A percentile compares a stretch with the other conserved stretches of the same genome.
Conservation (phyloP, 2,329 filamentous ascomycete species). For the Tolypocladium guangdongense region DNA sequence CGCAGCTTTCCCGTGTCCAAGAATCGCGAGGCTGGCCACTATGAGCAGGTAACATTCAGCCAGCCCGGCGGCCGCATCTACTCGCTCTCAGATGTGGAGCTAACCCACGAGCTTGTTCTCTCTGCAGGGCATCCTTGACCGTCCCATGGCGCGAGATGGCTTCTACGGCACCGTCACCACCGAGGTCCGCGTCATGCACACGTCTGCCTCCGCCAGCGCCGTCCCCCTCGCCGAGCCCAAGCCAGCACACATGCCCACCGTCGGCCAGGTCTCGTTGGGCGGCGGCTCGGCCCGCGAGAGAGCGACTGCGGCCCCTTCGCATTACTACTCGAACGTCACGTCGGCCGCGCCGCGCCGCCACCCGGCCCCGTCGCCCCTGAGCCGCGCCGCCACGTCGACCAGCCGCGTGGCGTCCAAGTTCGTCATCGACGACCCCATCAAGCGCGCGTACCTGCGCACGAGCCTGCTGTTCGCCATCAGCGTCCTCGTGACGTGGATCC, state of each 20-base stretch:
- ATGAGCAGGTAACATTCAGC: slow-evolving; percentile 20
- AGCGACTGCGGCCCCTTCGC: slow-evolving; percentile 11
- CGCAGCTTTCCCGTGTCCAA: slow-evolving; percentile 36
- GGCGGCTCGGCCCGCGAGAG: slow-evolving; percentile 4
- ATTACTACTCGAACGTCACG: slow-evolving; percentile 23
- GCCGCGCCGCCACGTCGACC: slow-evolving; percentile 8
- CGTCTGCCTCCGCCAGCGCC: slow-evolving; percentile 6
- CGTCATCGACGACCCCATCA: slow-evolving; percentile 39
- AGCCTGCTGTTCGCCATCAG: slow-evolving; percentile 51
- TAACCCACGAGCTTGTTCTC: not conserved
- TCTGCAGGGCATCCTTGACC: not conserved
- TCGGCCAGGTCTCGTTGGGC: slow-evolving; percentile 13
- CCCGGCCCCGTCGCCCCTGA: slow-evolving; percentile 1
- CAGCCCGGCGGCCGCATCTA: not conserved
- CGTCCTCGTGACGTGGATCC: slow-evolving; percentile 51
- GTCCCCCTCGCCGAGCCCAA: slow-evolving; percentile 12
- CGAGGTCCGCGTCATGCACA: slow-evolving; percentile 34
- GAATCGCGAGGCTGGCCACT: slow-evolving; percentile 13
- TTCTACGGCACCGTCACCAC: slow-evolving; percentile 42
- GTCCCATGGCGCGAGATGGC: slow-evolving; percentile 9
- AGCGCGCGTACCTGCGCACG: slow-evolving; percentile 49
- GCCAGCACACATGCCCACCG: slow-evolving; percentile 7
- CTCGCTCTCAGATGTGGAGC: not conserved
- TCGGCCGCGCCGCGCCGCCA: slow-evolving; percentile 7
- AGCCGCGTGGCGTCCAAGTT: slow-evolving; percentile 25